Evolutionary conservation across 352 stramenopile species (phyloP), one percentile per base, ranked within the genome.

Genomic region (Globisporangium emineosum): DNA sequence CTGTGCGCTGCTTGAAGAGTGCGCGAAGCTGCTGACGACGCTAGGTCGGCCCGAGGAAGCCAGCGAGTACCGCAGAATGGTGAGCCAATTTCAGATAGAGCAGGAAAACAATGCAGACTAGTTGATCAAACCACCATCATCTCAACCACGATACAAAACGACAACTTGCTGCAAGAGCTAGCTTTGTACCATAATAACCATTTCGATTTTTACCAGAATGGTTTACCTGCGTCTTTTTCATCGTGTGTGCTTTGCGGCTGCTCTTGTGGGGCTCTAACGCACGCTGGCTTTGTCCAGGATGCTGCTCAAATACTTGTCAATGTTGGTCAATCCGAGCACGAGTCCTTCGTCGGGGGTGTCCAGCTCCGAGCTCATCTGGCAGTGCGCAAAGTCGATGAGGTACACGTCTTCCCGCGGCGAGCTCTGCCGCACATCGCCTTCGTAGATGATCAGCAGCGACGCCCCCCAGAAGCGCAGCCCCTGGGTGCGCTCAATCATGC

Each of bases 361-460:
- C 15, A 90, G 68, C 19, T 57, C 64, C 32, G 73, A 59, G 64
- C 73, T 88, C 71, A 89, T 87, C 64, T 93, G 79, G 60, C 84
- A 86, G 51, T 93, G 83, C 37, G 82, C 84, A 68, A 93, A 91
- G 71, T 93, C 82, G 35, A 93, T 91, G 23, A 93, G 68, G 42
- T 81, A 79, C 40, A 90, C 75, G 61, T 89, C 80, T 29, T 71
- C 71, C 19, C 62, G 71, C 47, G 57, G 45, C 0, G 58, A 35
- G 15, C 53, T 70, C 29, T 66, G 61, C 3, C 61, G 72, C 49
- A 71, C 63, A 45, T 91, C 84, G 29, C 84, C 84, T 66, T 93
- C 84, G 70, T 91, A 90, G 60, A 90, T 82, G 10, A 93, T 60
- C 30, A 93, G 69, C 47, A 93, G 70, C 3, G 84, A 93, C 7